phyloP scores from a whole-genome alignment of 1,284 basidiomycete genomes.

The Naganishia sp. region DNA sequence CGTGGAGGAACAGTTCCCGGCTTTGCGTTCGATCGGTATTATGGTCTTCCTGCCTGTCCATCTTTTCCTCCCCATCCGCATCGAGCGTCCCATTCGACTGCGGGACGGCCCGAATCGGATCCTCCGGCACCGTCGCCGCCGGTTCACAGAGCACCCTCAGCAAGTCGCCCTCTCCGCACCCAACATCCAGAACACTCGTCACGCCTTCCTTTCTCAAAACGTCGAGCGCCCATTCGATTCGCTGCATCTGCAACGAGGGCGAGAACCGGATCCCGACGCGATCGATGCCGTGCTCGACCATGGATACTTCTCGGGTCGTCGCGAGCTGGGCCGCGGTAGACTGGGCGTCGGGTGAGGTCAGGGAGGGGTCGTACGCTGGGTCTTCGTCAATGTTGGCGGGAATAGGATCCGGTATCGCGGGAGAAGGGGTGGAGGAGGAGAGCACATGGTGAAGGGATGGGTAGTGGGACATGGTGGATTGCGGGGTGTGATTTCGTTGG shows the following conservation, averaged over 20 bases:
- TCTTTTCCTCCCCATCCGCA: conserved; percentile 32
- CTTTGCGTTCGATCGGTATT: conserved; percentile 16
- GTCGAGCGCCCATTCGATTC: conserved; percentile 50
- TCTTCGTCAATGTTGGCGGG: conserved; percentile 27
- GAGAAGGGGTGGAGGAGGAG: conserved; percentile 7
- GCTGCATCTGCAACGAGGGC: conserved; percentile 38
- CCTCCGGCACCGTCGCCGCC: conserved; percentile 46
- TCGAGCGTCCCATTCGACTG: conserved; percentile 28
- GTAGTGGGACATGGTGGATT: conserved; percentile 8
- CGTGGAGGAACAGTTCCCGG: conserved; percentile 46
- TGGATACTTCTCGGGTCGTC: conserved; percentile 46
- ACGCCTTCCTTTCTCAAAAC: conserved; percentile 48
- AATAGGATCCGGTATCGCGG: conserved; percentile 12
- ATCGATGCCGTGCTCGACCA: conserved; percentile 51
- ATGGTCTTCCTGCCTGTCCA: conserved; percentile 20
- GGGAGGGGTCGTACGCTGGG: conserved; percentile 33
- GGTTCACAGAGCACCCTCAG: conserved; percentile 49
- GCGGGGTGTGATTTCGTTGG: no score
- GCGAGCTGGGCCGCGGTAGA: conserved; percentile 34
- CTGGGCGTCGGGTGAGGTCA: conserved; percentile 33
- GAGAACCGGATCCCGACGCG: conserved; percentile 50
- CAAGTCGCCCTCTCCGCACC: conserved; percentile 48
- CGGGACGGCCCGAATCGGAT: conserved; percentile 41
- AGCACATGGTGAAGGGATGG: conserved; percentile 23
- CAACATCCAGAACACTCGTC: conserved; percentile 51